Conservation (phyloP, 1,284 basidiomycete species). For the Naganishia liquefaciens region DNA sequence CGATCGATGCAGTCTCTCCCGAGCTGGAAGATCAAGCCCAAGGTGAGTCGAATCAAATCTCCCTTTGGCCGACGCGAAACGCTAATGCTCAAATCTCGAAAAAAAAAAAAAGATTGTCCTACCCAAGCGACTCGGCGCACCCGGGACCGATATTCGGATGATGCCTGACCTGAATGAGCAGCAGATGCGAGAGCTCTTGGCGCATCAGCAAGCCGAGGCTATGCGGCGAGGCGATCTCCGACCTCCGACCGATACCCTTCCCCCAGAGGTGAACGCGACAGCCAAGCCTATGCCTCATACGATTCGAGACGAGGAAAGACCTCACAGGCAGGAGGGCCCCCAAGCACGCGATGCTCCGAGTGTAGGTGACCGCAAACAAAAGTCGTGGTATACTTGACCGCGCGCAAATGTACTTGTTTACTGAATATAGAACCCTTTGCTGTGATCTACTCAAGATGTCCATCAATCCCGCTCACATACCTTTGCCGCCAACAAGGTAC, state of each 20-base stretch:
- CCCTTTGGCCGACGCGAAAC: too few species aligned
- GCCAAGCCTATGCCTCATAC: conserved; percentile 7
- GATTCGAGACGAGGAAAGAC: conserved; percentile 1
- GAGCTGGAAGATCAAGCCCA: conserved; percentile 28
- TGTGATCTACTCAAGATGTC: conserved; percentile 1
- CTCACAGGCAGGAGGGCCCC: neutral
- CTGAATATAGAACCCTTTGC: conserved; percentile 7
- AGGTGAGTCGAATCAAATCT: too few species aligned
- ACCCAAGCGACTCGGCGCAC: conserved; percentile 25
- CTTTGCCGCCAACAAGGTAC: conserved; percentile 23
- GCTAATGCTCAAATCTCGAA: too few species aligned
- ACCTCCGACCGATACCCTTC: neutral
- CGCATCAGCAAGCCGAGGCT: neutral
- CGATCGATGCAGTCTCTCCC: conserved; percentile 32
- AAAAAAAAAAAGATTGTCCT: conserved; percentile 31
- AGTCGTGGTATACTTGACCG: conserved; percentile 15
- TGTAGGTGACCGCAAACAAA: conserved; percentile 22
- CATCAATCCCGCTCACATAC: conserved; percentile 26
- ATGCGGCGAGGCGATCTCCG: neutral
- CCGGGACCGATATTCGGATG: conserved; percentile 11
- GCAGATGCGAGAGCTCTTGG: conserved; percentile 10
- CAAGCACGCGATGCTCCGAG: conserved; percentile 8
- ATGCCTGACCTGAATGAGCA: conserved; percentile 14
- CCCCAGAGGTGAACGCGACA: neutral
- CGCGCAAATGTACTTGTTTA: conserved; percentile 1